Evolutionary conservation across 352 stramenopile genomes (phyloP).

Genomic region (Pythium phragmitis): DNA sequence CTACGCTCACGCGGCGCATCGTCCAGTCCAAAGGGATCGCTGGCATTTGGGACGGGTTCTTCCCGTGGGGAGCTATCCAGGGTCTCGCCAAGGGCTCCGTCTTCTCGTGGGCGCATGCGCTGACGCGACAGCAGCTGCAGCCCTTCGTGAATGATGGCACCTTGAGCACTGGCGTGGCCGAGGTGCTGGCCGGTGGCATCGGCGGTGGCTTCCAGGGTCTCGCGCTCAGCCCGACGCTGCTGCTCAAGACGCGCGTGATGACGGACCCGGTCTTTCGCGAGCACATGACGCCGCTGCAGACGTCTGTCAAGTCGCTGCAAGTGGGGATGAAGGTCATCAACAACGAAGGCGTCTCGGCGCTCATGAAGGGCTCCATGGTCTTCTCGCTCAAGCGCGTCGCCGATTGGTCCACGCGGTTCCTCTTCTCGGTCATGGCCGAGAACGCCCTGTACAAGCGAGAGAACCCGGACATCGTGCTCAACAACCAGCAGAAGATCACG

Average conservation of each 20-base stretch:
- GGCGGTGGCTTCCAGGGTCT: conserved; percentile 92
- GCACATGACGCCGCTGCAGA: conserved; percentile 86
- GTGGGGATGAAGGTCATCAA: conserved; percentile 90
- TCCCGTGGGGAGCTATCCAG: conserved; percentile 92
- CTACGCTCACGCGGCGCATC: conserved; percentile 77
- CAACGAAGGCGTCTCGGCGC: conserved; percentile 77
- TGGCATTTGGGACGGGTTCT: conserved; percentile 93
- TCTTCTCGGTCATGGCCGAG: conserved; percentile 89
- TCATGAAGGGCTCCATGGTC: conserved; percentile 92
- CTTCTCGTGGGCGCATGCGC: conserved; percentile 88
- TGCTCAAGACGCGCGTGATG: conserved; percentile 95
- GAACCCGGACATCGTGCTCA: conserved; percentile 60
- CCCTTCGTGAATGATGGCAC: conserved; percentile 56
- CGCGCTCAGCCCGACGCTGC: conserved; percentile 88
- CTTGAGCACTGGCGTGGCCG: conserved; percentile 54
- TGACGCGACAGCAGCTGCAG: conserved; percentile 55
- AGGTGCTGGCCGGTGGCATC: conserved; percentile 87
- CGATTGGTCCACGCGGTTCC: conserved; percentile 92
- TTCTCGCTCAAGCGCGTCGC: conserved; percentile 93
- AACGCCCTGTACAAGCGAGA: conserved; percentile 72
- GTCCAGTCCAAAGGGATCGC: conserved; percentile 85
- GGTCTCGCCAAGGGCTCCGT: conserved; percentile 89
- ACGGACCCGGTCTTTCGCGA: conserved; percentile 91
- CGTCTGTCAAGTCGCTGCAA: conserved; percentile 71
- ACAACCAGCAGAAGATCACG: conserved; percentile 70